phyloP scores from a whole-genome alignment of 495 filamentous ascomycete species.

The Penicillium lividum region DNA sequence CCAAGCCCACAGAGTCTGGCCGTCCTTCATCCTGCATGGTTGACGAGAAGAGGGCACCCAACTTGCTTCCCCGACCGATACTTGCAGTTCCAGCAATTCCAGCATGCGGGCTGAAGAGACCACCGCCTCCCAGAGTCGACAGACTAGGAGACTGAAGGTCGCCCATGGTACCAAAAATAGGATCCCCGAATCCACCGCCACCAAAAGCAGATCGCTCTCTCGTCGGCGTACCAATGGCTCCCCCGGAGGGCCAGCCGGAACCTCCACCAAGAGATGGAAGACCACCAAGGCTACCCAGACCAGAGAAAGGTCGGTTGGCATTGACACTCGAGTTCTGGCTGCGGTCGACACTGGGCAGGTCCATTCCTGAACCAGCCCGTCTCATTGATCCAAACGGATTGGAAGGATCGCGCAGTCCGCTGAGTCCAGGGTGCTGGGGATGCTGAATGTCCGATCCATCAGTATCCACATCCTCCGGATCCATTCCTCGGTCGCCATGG shows the following conservation, averaged over 20 bases:
- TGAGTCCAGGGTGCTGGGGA: constrained; percentile 58
- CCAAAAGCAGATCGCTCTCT: constrained; percentile 67
- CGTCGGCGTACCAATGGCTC: constrained; percentile 69
- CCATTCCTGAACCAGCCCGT: constrained; percentile 58
- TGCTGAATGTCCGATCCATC: constrained; percentile 60
- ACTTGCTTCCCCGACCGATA: constrained; percentile 73
- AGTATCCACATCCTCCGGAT: constrained; percentile 62
- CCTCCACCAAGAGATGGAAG: constrained; percentile 58
- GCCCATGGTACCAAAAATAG: constrained; percentile 67
- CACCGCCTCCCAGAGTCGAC: constrained; percentile 57
- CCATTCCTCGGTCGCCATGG: constrained; percentile 66
- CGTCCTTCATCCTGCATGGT: constrained; percentile 75
- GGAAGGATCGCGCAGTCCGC: constrained; percentile 52
- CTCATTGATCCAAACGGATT: constrained; percentile 50
- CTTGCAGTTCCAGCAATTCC: constrained; percentile 51
- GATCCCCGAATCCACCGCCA: constrained; percentile 67
- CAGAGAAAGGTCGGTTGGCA: constrained; percentile 66
- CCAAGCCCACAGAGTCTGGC: constrained; percentile 53
- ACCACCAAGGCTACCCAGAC: constrained; percentile 62
- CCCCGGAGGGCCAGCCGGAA: constrained; percentile 64
- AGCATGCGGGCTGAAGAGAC: constrained; percentile 52
- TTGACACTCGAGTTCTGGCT: constrained; percentile 88
- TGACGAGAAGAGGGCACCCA: constrained; percentile 87
- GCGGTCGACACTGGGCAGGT: constrained; percentile 68
- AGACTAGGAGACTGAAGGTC: constrained; percentile 77